These are phyloP conservation scores for Cicer chorassanicum DNA, from an alignment of 306 rosid species.

Conservation along the genomic window DNA sequence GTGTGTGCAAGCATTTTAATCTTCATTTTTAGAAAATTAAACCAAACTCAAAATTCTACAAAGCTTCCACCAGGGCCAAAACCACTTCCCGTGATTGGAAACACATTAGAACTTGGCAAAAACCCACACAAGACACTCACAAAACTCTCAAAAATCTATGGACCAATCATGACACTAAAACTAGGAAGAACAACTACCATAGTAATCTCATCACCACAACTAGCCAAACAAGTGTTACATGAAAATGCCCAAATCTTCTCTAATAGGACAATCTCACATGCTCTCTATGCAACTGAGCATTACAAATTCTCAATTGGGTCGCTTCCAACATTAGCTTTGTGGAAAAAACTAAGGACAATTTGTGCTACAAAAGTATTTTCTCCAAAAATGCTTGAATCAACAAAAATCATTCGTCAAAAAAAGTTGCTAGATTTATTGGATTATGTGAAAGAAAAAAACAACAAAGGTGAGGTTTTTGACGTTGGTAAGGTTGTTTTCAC, in stretches of 20 bases:
- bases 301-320: neutral
- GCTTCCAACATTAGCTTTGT: neutral
- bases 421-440: neutral
- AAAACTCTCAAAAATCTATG: slow-evolving; percentile 37
- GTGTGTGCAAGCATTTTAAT: slow-evolving; percentile 27
- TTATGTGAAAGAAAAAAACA: neutral
- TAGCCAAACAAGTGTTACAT: neutral
- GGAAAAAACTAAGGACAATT: slow-evolving; percentile 3
- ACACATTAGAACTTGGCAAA: slow-evolving; percentile 40
- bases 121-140: slow-evolving; percentile 31
- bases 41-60: neutral
- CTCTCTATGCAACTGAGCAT: neutral
- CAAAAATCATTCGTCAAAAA: neutral
- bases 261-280: neutral
- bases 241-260: neutral
- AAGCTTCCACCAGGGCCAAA: slow-evolving; percentile 43
- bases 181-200: slow-evolving; percentile 17
- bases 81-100: slow-evolving; percentile 39
- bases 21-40: slow-evolving; percentile 12
- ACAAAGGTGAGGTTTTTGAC: neutral
- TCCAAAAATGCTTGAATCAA: neutral
- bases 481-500: neutral
- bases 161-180: slow-evolving; percentile 38
- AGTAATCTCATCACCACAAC: neutral
- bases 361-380: slow-evolving; percentile 10